phyloP scores from a whole-genome alignment of 1,139 yeast species.

The Hyphopichia buzzinii region DNA sequence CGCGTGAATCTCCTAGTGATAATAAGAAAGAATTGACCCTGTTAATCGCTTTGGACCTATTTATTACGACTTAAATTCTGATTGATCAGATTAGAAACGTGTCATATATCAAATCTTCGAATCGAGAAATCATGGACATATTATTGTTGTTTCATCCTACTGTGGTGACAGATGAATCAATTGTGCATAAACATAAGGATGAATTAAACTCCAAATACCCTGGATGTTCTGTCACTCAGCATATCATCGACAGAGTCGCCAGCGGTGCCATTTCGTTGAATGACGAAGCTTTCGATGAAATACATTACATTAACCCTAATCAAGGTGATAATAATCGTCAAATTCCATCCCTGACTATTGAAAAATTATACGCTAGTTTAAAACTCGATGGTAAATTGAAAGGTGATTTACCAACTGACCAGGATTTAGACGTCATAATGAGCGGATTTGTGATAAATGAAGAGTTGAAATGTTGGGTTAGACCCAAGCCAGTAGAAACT shows the following conservation, averaged over 20 bases:
- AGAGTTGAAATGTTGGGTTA: constrained; percentile 35
- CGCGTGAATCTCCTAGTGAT: too few species aligned
- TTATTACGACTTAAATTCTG: too few species aligned
- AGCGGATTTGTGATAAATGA: constrained; percentile 56
- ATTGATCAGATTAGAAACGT: too few species aligned
- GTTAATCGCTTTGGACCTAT: too few species aligned
- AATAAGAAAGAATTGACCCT: too few species aligned
- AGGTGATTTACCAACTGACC: constrained; percentile 54
- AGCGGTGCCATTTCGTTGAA: constrained; percentile 51
- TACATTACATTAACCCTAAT: constrained; percentile 62
- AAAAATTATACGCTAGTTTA: constrained; percentile 39
- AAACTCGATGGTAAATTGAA: constrained; percentile 46
- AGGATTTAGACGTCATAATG: constrained; percentile 57
- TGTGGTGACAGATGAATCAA: constrained; percentile 58
- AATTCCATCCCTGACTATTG: constrained; percentile 45
- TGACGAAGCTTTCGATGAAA: constrained; percentile 41
- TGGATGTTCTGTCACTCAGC: constrained; percentile 46
- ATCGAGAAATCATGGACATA: constrained; percentile 31
- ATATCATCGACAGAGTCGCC: constrained; percentile 70
- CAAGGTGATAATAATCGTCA: constrained; percentile 34
- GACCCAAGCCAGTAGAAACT: constrained; percentile 36
- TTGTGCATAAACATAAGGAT: constrained; percentile 40
- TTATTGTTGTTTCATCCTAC: constrained; percentile 71
- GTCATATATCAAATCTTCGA: too few species aligned
- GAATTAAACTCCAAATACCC: constrained; percentile 15